A percentile compares a stretch with the other conserved stretches of the same genome.
Evolutionary conservation across 352 stramenopile species (phyloP).

Genomic region (Pythium rhizo-oryzae): DNA sequence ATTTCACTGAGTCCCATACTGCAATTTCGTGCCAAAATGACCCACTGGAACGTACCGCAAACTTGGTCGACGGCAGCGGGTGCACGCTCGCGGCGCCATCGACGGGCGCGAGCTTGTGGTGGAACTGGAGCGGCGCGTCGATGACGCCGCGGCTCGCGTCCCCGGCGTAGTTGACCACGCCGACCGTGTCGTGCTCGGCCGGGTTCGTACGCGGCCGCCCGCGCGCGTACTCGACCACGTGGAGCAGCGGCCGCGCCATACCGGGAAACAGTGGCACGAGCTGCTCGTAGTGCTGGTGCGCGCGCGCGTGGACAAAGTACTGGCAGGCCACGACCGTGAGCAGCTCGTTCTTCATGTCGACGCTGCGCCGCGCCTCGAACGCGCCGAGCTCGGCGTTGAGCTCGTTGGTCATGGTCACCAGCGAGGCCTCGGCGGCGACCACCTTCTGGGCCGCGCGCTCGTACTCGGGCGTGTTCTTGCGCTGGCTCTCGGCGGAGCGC

Average conservation of each 20-base stretch:
- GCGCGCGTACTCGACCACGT: constrained; percentile 60
- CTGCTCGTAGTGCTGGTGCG: constrained; percentile 76
- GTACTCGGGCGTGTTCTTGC: constrained; percentile 61
- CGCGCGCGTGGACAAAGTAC: constrained; percentile 66
- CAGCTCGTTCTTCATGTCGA: constrained; percentile 80
- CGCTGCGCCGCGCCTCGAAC: constrained; percentile 57
- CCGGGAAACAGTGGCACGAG: constrained; percentile 70
- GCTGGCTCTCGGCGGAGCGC: constrained; percentile 62
- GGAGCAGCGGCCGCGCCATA: constrained; percentile 57
- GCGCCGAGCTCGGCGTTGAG: constrained; percentile 70
- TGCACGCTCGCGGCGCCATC: constrained; percentile 49
- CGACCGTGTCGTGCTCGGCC: constrained; percentile 42
- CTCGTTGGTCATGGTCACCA: constrained; percentile 57
- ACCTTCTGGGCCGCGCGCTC: constrained; percentile 69
- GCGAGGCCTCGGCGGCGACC: constrained; percentile 43
- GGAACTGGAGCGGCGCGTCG: constrained; percentile 53
- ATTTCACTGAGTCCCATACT: not conserved
- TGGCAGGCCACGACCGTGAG: constrained; percentile 75
- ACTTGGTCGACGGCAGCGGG: constrained; percentile 47
- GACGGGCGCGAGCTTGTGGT: constrained; percentile 32
- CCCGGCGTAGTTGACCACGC: constrained; percentile 62
- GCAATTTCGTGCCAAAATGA: constrained; percentile 1
- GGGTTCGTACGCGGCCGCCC: constrained; percentile 51
- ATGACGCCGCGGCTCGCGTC: constrained; percentile 46
- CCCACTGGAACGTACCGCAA: constrained; percentile 40